Base-by-base conservation (phyloP, 2,329 filamentous ascomycete genomes). In the Thermoascus crustaceus region DNA sequence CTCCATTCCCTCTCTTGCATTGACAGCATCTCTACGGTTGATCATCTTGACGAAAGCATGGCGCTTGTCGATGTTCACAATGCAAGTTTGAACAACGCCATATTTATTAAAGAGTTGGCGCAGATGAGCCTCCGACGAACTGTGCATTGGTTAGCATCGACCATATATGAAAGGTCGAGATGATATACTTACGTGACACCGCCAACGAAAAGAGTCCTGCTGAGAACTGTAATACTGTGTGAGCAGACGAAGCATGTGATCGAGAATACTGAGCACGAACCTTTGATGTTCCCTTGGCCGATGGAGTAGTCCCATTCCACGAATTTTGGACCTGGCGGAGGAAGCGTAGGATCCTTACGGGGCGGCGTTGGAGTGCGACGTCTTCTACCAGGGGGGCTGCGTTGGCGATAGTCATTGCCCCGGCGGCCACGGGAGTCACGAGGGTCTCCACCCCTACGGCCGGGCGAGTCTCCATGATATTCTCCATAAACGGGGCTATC, bases 21-120 rank as follows among this genome's bases (percentile, higher is more conserved):
- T 69, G 40, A 94, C 74, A 9, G 91, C 89, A 60, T 94, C 86
- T 43, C 78, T 73, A 23, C 93, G 85, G 44, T 78, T 91, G 47
- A 91, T 76, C 91, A 98, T 98, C 67, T 98, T 98, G 53, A 98
- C 89, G 58, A 98, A 98, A 4, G 91, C 91, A 61, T 98, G 91
- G 11, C 91, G 84, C 67, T 96, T 98, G 55, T 98, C 91, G 53
- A 86, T 83, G 66, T 98, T 96, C 47, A 95, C 88, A 46, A 98
- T 98, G 63, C 89, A 96, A 1, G 89, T 95, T 62, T 98, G 91
- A 3, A 98, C 91, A 35, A 80, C 71, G 40, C 91, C 91, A 55
- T 80, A 94, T 30, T 78, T 78, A 52, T 69, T 72, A 60, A 98
- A 98, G 29, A 94, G 78, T 33, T 67, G 68, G 35, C 87, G 80